Evolutionary conservation across 78 protist genomes (phyloP), one percentile per base, ranked within the genome.

Genomic region (Capsaspora owczarzaki): DNA sequence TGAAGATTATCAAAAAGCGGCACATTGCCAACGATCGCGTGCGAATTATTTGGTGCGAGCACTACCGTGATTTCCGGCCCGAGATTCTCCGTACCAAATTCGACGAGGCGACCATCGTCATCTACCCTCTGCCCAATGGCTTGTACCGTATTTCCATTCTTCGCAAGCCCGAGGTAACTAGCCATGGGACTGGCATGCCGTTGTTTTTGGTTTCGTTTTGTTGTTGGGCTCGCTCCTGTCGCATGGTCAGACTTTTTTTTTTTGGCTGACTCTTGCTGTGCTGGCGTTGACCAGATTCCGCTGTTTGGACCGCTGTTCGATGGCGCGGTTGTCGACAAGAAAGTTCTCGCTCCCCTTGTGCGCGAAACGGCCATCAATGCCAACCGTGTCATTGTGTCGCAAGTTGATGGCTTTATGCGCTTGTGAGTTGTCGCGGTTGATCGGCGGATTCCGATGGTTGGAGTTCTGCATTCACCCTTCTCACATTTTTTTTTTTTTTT

Each of bases 11-110:
- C 49, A 91, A 85, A 90, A 93, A 93, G 74, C 38, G 87, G 38
- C 96, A 93, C 82, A 90, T 95, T 31, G 98, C 96, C 38, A 95
- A 95, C 74, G 98, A 95, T 47, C 81, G 70, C 38, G 94, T 95
- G 78, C 94, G 92, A 74, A 88, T 95, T 19, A 60, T 95, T n/a
- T 93, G 96, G 95, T 70, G 80, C 27, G 97, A 93, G 66, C 86
- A 92, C 75, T 61, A 61, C 38, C 42, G 89, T 25, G 91, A 89
- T 44, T 95, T 90, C 82, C 56, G 87, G 1, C 93, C 93, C 0
- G 81, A 83, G 27, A 86, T 89, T 20, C 87, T 95, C 61, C 70
- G 80, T 38, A 71, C 90, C 2, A 92, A 85, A 37, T 92, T 93
- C 71, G 93, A 91, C 51, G 89, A 86, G 37, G 96, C 90, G 1